Evolutionary conservation across 352 stramenopile genomes (phyloP), one percentile per base, ranked within the genome.

Genomic region (Phytopythium litorale): DNA sequence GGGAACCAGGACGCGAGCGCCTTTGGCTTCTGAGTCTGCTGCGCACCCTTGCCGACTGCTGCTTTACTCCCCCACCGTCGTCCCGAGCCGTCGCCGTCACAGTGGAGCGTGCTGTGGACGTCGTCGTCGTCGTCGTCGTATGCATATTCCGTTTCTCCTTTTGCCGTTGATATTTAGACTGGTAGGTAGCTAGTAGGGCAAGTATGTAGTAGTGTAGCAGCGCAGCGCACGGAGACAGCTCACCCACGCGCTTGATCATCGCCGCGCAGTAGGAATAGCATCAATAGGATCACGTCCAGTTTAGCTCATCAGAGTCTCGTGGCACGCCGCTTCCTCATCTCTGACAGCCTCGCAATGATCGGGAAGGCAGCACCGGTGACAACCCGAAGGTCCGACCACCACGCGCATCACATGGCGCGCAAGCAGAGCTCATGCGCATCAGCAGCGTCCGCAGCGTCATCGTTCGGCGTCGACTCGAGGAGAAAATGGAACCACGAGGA

Each of bases 1-100:
- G 83, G 81, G 52, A 71, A 73, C 15, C 83, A 89, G 72, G 72
- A 67, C 52, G 71, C 78, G 32, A 91, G 81, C 23, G 73, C 78
- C 32, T 92, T 92, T 73, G 83, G 83, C 23, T 92, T 91, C 79
- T 92, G 70, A 90, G 70, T 1, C n/a, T 18, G 45, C 8, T 51
- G 45, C 45, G 5, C 6, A 8, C 4, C 21, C 49, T 38, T 55
- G 25, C 49, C 49, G 49, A 40, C 49, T 38, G 25, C n/a, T 55
- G 21, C 25, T 25, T 55, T 5, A 28, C 15, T 28, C 49, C 38
- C 49, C 18, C 4, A 12, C 23, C 48, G 48, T 54, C 48, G 48
- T 54, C 28, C 48, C 25, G 23, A 35, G n/a, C n/a, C 9, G 49
- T 38, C 25, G 49, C 30, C 49, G 45, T 32, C 6, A 18, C 45